phyloP scores from a whole-genome alignment of 2,329 filamentous ascomycete species.

The Tricladium varicosporioides region DNA sequence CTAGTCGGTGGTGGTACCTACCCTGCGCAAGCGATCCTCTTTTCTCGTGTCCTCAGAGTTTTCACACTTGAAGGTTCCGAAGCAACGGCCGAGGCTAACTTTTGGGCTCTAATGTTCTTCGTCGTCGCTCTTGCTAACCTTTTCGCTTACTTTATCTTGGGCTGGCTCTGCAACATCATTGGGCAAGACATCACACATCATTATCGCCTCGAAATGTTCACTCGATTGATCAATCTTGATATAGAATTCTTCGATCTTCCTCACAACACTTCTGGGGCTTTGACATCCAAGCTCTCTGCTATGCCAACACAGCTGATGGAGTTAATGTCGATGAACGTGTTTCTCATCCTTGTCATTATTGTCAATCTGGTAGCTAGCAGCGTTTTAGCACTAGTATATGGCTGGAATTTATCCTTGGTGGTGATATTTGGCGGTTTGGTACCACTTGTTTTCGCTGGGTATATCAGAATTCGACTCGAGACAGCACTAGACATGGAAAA shows the following conservation, averaged over 20 bases:
- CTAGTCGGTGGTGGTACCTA: conserved; percentile 82
- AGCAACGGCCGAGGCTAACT: conserved; percentile 70
- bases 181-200: conserved; percentile 84
- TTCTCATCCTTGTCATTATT: too few relatives aligned
- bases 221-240: conserved; percentile 86
- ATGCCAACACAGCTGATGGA: conserved; percentile 92
- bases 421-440: too few relatives aligned
- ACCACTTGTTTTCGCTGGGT: too few relatives aligned
- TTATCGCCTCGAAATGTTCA: conserved; percentile 78
- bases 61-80: conserved; percentile 37
- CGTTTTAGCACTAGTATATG: too few relatives aligned
- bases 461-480: conserved; percentile 46
- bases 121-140: conserved; percentile 77
- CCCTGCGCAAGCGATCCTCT: conserved; percentile 75
- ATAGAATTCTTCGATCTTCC: conserved; percentile 88
- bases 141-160: conserved; percentile 65
- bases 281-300: conserved; percentile 86
- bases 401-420: too few relatives aligned
- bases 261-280: conserved; percentile 82
- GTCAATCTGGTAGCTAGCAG: too few relatives aligned
- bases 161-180: conserved; percentile 75
- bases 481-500: conserved; percentile 39
- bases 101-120: conserved; percentile 87
- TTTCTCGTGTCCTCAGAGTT: conserved; percentile 53
- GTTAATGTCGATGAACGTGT: too few relatives aligned